phyloP scores from a whole-genome alignment of 1,284 basidiomycete species.

The Tremellales sp. region DNA sequence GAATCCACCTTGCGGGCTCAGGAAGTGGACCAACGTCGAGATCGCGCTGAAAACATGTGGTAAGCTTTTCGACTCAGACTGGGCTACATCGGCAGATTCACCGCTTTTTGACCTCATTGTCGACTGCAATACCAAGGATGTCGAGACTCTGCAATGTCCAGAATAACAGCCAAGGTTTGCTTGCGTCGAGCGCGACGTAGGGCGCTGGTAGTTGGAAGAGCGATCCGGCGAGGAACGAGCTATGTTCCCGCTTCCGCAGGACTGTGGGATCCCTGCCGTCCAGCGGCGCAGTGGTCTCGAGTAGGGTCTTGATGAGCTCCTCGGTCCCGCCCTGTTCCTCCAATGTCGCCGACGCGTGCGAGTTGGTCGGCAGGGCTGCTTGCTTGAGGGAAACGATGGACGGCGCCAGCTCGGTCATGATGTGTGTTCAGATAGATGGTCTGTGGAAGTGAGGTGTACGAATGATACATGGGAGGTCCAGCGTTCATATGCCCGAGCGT shows the following conservation, averaged over 20 bases:
- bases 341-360: conserved; percentile 62
- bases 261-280: conserved; percentile 13
- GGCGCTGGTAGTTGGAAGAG: conserved; percentile 57
- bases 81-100: conserved; percentile 43
- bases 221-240: conserved; percentile 14
- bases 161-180: conserved; percentile 86
- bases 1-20: conserved; percentile 82
- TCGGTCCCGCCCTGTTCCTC: conserved; percentile 65
- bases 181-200: conserved; percentile 81
- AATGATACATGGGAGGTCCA: too few relatives aligned
- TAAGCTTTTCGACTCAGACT: neutral
- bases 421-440: neutral
- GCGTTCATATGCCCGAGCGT: too few relatives aligned
- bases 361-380: conserved; percentile 47
- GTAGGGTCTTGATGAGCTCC: conserved; percentile 49
- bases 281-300: conserved; percentile 39
- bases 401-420: conserved; percentile 19
- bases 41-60: conserved; percentile 16
- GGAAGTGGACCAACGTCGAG: conserved; percentile 65
- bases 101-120: conserved; percentile 68
- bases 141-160: conserved; percentile 83
- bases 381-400: conserved; percentile 33
- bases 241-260: conserved; percentile 10
- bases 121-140: conserved; percentile 68
- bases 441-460: too few relatives aligned